These are phyloP conservation scores for Quercus lobata DNA, from an alignment of 331 rosid species.

Conservation along the genomic window DNA sequence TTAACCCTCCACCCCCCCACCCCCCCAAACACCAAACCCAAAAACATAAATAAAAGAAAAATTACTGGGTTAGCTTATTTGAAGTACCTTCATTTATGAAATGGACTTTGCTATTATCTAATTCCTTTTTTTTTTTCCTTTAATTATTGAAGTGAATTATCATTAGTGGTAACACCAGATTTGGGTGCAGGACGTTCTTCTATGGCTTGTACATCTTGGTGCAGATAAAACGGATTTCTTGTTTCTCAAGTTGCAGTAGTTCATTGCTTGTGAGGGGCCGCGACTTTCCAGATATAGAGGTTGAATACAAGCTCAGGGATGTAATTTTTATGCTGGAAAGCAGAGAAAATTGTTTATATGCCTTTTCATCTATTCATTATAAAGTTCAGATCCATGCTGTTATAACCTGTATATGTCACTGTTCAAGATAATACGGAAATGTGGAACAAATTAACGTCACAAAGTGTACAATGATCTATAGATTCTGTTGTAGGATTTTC, in stretches of 20 bases:
- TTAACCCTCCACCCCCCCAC: background rate
- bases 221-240: slow-evolving; percentile 3
- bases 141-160: no score
- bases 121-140: background rate
- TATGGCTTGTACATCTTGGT: slow-evolving; percentile 23
- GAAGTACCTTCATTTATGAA: no score
- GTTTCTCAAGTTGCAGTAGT: slow-evolving; percentile 16
- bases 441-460: background rate
- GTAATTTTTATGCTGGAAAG: slow-evolving; percentile 29
- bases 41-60: no score
- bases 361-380: slow-evolving; percentile 13
- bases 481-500: slow-evolving; percentile 19
- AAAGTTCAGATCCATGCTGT: slow-evolving; percentile 28
- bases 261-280: slow-evolving; percentile 9
- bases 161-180: slow-evolving; percentile 18
- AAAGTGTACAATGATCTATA: slow-evolving; percentile 19
- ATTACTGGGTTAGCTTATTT: no score
- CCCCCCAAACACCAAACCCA: no score
- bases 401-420: slow-evolving; percentile 27
- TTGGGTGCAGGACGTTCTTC: slow-evolving; percentile 24
- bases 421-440: slow-evolving; percentile 36
- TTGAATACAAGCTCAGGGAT: slow-evolving; percentile 25
- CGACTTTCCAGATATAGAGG: slow-evolving; percentile 7
- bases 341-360: slow-evolving; percentile 15
- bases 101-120: no score